A percentile compares a stretch with the other conserved stretches of the same genome.
Conservation (phyloP, 2,329 filamentous ascomycete genomes). For the Colletotrichum eleusines region DNA sequence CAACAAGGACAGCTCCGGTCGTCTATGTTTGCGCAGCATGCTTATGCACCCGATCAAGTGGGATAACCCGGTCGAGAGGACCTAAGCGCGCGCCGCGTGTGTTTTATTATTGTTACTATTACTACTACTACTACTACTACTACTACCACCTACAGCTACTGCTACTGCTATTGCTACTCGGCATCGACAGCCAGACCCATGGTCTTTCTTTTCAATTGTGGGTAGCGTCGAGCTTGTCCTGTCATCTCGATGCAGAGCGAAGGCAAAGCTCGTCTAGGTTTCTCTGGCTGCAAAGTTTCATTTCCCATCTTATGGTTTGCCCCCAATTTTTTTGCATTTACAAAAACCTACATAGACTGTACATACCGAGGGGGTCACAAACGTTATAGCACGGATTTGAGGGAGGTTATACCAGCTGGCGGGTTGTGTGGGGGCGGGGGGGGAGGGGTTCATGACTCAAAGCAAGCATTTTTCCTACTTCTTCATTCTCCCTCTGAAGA, state of each 20-base stretch:
- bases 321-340: constrained; percentile 9
- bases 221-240: not conserved
- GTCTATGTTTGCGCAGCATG: constrained; percentile 85
- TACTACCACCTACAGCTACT: not conserved
- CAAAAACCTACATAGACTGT: constrained; percentile 31
- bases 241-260: constrained; percentile 12
- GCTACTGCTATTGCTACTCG: not conserved
- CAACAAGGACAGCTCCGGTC: constrained; percentile 61
- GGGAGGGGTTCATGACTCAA: constrained; percentile 14
- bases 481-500: not conserved
- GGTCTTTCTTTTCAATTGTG: not conserved
- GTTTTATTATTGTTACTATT: constrained; percentile 3
- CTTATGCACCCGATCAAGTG: constrained; percentile 85
- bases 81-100: not conserved
- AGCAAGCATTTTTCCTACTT: constrained; percentile 18
- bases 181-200: not conserved
- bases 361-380: constrained; percentile 25
- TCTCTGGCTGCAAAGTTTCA: constrained; percentile 26
- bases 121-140: not conserved
- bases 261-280: constrained; percentile 9
- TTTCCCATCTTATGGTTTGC: not conserved
- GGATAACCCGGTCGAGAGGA: constrained; percentile 63
- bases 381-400: constrained; percentile 31
- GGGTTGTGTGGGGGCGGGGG: not conserved
- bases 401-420: constrained; percentile 33